These are phyloP conservation scores for Xylariaceae sp. DNA, from an alignment of 2,329 filamentous ascomycete species.

Conservation along the genomic window DNA sequence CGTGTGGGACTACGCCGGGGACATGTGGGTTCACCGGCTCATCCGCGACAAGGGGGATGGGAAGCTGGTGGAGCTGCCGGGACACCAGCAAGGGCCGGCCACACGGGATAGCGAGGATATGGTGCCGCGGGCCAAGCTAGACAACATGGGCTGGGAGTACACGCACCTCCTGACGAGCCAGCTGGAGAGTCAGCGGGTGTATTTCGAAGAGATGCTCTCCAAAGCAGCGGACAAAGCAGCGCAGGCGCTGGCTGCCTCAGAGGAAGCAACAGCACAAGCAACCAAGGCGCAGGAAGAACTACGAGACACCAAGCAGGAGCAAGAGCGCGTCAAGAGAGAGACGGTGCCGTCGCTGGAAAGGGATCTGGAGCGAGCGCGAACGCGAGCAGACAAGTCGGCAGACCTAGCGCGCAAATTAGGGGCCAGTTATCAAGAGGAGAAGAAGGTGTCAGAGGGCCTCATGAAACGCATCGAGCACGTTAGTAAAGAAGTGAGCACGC, in stretches of 20 bases:
- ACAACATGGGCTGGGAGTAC: conserved; percentile 87
- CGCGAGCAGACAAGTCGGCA: conserved; percentile 66
- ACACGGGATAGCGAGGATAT: conserved; percentile 55
- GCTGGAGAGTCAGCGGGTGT: conserved; percentile 85
- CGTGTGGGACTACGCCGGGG: conserved; percentile 96
- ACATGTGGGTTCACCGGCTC: conserved; percentile 92
- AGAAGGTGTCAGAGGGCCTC: conserved; percentile 74
- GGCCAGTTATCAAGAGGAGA: conserved; percentile 79
- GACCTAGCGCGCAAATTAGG: conserved; percentile 71
- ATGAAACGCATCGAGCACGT: conserved; percentile 78
- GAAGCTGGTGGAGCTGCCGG: conserved; percentile 86
- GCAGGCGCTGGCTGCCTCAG: conserved; percentile 64
- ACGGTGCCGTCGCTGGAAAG: conserved; percentile 67
- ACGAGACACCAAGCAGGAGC: conserved; percentile 48
- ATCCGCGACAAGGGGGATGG: conserved; percentile 92
- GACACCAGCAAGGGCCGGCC: conserved; percentile 33
- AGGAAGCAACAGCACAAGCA: conserved; percentile 53
- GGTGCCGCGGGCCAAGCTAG: conserved; percentile 65
- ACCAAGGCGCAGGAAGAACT: conserved; percentile 49
- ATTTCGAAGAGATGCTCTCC: conserved; percentile 89
- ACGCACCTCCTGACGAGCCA: conserved; percentile 90
- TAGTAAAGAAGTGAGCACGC: conserved; percentile 55
- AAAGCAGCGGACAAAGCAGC: conserved; percentile 87
- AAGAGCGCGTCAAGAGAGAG: conserved; percentile 48
- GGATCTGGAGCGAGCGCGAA: conserved; percentile 65